Percentiles rank a stretch among this genome's conserved stretches.
Evolutionary conservation across 805 yeast species (phyloP).

Genomic region (Monosporozyma unispora): DNA sequence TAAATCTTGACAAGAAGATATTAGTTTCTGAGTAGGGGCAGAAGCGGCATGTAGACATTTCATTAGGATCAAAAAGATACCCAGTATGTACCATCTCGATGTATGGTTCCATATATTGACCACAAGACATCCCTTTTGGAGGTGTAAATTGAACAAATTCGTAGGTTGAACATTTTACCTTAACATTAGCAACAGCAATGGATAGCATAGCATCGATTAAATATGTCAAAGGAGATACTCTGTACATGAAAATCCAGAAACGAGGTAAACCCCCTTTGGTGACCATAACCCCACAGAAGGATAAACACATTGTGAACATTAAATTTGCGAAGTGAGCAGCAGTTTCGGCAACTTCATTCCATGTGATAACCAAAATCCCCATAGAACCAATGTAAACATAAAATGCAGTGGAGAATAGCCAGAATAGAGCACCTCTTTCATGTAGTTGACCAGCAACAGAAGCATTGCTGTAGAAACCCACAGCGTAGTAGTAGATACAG

Average conservation of each 20-base stretch:
- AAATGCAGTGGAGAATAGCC: slow-evolving; percentile 39
- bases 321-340: slow-evolving; percentile 55
- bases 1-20: slow-evolving; percentile 42
- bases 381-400: slow-evolving; percentile 48
- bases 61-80: slow-evolving; percentile 36
- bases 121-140: slow-evolving; percentile 50
- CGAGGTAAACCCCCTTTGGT: slow-evolving; percentile 52
- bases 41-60: slow-evolving; percentile 46
- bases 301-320: slow-evolving; percentile 53
- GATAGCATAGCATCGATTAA: slow-evolving; percentile 48
- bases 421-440: slow-evolving; percentile 49
- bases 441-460: slow-evolving; percentile 37
- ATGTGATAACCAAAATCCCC: slow-evolving; percentile 53
- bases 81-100: slow-evolving; percentile 36
- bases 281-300: slow-evolving; percentile 73
- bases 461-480: slow-evolving; percentile 61
- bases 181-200: slow-evolving; percentile 45
- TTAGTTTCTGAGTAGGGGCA: slow-evolving; percentile 53
- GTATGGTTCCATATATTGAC: slow-evolving; percentile 39
- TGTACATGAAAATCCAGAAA: slow-evolving; percentile 78
- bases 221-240: slow-evolving; percentile 66
- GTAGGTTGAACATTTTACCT: slow-evolving; percentile 38
- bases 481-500: slow-evolving; percentile 64
- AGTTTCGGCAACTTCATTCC: slow-evolving; percentile 47
- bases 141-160: slow-evolving; percentile 47